phyloP scores from a whole-genome alignment of 2,329 filamentous ascomycete species.

The Nothomitra cinnamomea region DNA sequence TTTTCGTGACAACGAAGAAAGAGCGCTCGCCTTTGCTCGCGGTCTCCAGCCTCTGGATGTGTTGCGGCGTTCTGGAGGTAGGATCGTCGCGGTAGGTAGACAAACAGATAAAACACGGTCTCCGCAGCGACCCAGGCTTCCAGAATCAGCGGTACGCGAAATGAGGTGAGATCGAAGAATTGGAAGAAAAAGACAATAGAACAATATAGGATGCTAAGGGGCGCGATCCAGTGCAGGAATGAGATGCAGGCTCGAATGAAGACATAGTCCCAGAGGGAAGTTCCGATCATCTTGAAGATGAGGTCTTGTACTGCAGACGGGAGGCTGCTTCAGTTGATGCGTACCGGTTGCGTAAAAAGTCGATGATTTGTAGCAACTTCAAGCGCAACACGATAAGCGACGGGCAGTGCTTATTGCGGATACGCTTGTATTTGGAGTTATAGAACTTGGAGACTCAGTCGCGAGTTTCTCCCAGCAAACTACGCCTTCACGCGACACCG shows the following conservation, averaged over 20 bases:
- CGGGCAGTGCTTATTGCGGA: too few relatives aligned
- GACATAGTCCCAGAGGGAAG: constrained; percentile 22
- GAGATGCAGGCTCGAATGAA: constrained; percentile 32
- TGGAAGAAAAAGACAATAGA: constrained; percentile 9
- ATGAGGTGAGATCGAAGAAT: constrained; percentile 19
- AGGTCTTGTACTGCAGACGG: too few relatives aligned
- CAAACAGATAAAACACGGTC: constrained; percentile 33
- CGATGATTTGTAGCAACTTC: too few relatives aligned
- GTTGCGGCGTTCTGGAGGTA: constrained; percentile 33
- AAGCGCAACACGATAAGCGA: too few relatives aligned
- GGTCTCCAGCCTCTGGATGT: constrained; percentile 30
- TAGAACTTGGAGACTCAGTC: too few relatives aligned
- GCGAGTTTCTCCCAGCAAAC: too few relatives aligned
- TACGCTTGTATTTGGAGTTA: too few relatives aligned
- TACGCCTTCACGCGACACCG: too few relatives aligned
- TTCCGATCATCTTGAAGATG: constrained; percentile 22
- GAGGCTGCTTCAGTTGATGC: too few relatives aligned
- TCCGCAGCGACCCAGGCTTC: constrained; percentile 33
- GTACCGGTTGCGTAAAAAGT: too few relatives aligned
- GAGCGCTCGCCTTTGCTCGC: constrained; percentile 33
- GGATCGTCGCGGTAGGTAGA: constrained; percentile 35
- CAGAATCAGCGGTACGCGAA: constrained; percentile 19
- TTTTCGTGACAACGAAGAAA: constrained; percentile 39
- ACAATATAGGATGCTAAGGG: constrained; percentile 30
- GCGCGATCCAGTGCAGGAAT: constrained; percentile 31